phyloP scores from a whole-genome alignment of 31 red algal genomes.

The Pterothamnion heteromorphum region DNA sequence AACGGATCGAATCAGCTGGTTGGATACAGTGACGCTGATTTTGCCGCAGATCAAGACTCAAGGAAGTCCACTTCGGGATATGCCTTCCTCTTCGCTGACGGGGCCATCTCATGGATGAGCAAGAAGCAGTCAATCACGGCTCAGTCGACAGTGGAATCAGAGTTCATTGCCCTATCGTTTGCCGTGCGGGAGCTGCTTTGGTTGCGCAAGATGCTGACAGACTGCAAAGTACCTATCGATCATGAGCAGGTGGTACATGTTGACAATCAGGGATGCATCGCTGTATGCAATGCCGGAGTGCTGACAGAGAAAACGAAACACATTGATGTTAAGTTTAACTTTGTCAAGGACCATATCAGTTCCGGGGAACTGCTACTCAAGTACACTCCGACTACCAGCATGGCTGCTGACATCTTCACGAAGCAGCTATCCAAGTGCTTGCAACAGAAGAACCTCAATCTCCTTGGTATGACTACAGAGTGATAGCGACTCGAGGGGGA shows the following conservation, averaged over 20 bases:
- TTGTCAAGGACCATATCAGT: constrained; percentile 28
- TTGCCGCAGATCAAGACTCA: neutral
- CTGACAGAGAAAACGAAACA: constrained; percentile 37
- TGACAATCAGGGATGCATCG: constrained; percentile 35
- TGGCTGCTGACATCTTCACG: constrained; percentile 40
- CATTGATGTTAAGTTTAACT: constrained; percentile 8
- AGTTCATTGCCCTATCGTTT: neutral
- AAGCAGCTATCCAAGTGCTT: too few species aligned
- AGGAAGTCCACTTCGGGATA: constrained; percentile 32
- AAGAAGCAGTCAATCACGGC: neutral
- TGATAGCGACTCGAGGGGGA: too few species aligned
- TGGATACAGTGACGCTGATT: constrained; percentile 34
- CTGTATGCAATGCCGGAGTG: neutral
- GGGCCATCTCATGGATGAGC: neutral
- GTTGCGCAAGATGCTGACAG: neutral
- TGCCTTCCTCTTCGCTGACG: neutral
- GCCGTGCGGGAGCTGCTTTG: neutral
- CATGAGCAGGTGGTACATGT: too few species aligned
- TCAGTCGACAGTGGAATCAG: neutral
- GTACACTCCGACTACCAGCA: neutral
- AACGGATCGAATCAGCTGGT: neutral
- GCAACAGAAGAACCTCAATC: too few species aligned
- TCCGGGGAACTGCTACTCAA: neutral
- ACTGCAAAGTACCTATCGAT: too few species aligned
- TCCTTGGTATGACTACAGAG: too few species aligned